A percentile compares a stretch with the other conserved stretches of the same genome.
phyloP scores from a whole-genome alignment of 2,329 filamentous ascomycete genomes.

The Helicocarpus griseus region DNA sequence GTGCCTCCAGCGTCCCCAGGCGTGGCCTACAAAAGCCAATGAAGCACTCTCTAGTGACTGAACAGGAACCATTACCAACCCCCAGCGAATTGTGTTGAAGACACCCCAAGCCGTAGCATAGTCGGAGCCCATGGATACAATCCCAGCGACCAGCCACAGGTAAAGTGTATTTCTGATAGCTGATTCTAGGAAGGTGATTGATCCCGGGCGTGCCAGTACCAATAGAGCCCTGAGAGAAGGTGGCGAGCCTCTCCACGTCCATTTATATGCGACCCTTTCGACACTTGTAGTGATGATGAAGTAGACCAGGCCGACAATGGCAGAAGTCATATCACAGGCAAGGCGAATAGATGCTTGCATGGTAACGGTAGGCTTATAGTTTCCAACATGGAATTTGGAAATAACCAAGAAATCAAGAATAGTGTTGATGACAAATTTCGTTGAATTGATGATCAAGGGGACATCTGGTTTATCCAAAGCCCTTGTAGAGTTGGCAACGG shows the following conservation, averaged over 20 bases:
- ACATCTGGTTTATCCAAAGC: conserved; percentile 62
- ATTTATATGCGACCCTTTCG: conserved; percentile 7
- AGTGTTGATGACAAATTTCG: conserved; percentile 59
- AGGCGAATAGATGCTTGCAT: conserved; percentile 56
- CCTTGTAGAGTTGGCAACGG: conserved; percentile 51
- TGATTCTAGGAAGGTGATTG: conserved; percentile 54
- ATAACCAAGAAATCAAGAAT: conserved; percentile 57
- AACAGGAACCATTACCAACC: conserved; percentile 63
- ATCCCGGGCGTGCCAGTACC: conserved; percentile 47
- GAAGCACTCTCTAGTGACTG: conserved; percentile 57
- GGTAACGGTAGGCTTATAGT: conserved; percentile 48
- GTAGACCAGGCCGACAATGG: conserved; percentile 48
- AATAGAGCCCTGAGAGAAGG: conserved; percentile 39
- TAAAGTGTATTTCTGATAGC: conserved; percentile 60
- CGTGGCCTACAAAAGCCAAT: conserved; percentile 56
- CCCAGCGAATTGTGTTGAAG: conserved; percentile 67
- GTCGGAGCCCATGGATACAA: conserved; percentile 52
- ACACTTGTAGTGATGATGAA: conserved; percentile 42
- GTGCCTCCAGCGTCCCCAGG: conserved; percentile 48
- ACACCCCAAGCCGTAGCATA: conserved; percentile 66
- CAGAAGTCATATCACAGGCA: conserved; percentile 48
- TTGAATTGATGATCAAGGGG: conserved; percentile 53
- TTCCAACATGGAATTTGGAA: conserved; percentile 53
- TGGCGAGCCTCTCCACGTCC: conserved; percentile 14
- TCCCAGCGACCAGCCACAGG: conserved; percentile 57